Evolutionary conservation across 352 stramenopile genomes (phyloP).

Genomic region (Saprolegnia parasitica): DNA sequence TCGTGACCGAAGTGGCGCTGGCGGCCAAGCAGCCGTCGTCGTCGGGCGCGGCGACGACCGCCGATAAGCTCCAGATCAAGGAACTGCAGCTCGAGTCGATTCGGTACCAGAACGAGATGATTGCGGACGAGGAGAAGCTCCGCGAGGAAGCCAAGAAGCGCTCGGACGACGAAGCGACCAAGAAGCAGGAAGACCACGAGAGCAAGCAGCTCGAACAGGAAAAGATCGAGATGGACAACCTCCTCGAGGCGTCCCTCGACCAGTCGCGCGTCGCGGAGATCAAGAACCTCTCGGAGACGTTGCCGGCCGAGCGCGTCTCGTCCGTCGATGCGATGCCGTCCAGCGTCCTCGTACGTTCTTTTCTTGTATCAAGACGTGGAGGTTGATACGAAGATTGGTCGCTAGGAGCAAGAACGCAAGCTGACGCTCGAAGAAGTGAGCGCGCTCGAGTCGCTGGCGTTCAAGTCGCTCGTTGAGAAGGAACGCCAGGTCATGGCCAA

Average conservation of each 20-base stretch:
- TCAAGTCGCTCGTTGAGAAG: conserved; percentile 84
- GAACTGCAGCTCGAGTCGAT: conserved; percentile 75
- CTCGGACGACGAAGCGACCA: conserved; percentile 29
- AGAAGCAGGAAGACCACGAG: conserved; percentile 28
- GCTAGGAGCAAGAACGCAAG: conserved; percentile 18
- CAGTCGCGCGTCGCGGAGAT: conserved; percentile 1
- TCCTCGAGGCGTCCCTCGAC: conserved; percentile 18
- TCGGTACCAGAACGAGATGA: conserved; percentile 95
- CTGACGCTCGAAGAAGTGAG: conserved; percentile 77
- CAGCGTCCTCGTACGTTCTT: conserved; percentile 9
- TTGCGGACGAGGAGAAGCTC: conserved; percentile 89
- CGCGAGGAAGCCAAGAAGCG: conserved; percentile 74
- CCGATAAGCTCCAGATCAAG: conserved; percentile 76
- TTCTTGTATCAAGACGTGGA: not conserved
- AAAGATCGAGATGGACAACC: conserved; percentile 37
- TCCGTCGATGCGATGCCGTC: conserved; percentile 11
- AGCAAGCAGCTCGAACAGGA: conserved; percentile 29
- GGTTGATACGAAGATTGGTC: not conserved
- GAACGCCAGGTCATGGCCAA: conserved; percentile 78
- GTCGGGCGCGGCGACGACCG: conserved; percentile 53
- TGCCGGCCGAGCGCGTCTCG: conserved; percentile 17
- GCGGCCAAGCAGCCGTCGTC: conserved; percentile 51
- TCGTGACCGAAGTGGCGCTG: conserved; percentile 82
- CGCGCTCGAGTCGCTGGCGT: conserved; percentile 76
- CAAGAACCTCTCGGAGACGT: not conserved